Percentiles rank a stretch among this genome's conserved stretches.
Evolutionary conservation across 352 stramenopile genomes (phyloP).

Genomic region (Blastocystis sp.): DNA sequence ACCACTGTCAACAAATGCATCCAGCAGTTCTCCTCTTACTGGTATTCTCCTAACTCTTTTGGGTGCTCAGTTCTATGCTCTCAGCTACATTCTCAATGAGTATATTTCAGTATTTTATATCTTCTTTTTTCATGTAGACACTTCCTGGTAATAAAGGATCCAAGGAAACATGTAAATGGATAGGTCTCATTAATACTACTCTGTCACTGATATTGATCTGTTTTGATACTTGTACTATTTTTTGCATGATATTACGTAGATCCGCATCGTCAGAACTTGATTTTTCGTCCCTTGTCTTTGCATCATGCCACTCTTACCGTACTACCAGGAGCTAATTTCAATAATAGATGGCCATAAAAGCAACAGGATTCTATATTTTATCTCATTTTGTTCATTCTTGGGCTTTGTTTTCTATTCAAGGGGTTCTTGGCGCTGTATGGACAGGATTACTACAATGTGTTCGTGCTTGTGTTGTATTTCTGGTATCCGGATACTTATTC

Average conservation of each 20-base stretch:
- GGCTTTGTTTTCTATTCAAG: slow-evolving; percentile 16
- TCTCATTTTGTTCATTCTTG: slow-evolving; percentile 32
- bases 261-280: background rate
- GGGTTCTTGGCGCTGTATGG: slow-evolving; percentile 7
- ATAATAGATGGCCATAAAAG: background rate
- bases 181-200: slow-evolving; percentile 13
- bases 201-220: background rate
- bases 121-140: background rate
- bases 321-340: background rate
- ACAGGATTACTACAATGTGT: slow-evolving; percentile 35
- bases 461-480: slow-evolving; percentile 29
- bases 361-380: background rate
- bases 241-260: background rate
- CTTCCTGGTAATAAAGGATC: slow-evolving; percentile 20
- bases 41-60: slow-evolving; percentile 31
- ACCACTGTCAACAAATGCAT: background rate
- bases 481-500: slow-evolving; percentile 9
- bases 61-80: slow-evolving; percentile 38
- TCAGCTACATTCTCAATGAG: slow-evolving; percentile 52
- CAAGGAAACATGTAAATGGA: slow-evolving; percentile 17
- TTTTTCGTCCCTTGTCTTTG: background rate
- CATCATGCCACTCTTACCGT: background rate
- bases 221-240: background rate
- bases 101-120: background rate
- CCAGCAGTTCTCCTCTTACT: background rate